A percentile compares a stretch with the other conserved stretches of the same genome.
Conservation (phyloP, 2,329 filamentous ascomycete species). For the Colletotrichum tamarilloi region DNA sequence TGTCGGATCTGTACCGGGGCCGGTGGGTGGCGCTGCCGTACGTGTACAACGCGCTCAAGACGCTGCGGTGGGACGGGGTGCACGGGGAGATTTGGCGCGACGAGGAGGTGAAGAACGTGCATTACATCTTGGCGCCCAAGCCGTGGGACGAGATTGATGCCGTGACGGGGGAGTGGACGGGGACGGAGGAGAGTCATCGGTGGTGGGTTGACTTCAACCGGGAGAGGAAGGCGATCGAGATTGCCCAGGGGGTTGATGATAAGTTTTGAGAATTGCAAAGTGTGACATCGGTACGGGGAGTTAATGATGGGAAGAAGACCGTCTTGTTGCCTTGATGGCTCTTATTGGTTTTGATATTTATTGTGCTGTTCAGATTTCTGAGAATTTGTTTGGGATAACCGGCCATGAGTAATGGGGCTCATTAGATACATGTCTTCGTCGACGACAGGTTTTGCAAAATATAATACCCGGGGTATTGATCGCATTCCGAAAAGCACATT, state of each 20-base stretch:
- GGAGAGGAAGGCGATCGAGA: constrained; percentile 56
- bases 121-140: constrained; percentile 71
- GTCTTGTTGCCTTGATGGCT: not conserved
- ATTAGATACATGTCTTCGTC: not conserved
- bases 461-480: not conserved
- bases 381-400: not conserved
- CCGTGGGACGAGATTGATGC: constrained; percentile 67
- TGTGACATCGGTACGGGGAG: no score
- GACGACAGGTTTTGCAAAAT: not conserved
- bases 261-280: constrained; percentile 39
- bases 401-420: not conserved
- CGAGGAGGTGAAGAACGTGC: constrained; percentile 68
- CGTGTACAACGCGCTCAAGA: constrained; percentile 73
- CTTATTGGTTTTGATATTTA: not conserved
- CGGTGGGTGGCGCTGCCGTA: constrained; percentile 70
- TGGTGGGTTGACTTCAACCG: constrained; percentile 67
- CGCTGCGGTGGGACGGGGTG: constrained; percentile 63
- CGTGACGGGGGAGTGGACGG: constrained; percentile 53
- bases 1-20: constrained; percentile 64
- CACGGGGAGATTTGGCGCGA: constrained; percentile 69
- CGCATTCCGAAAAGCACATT: not conserved
- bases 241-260: constrained; percentile 50
- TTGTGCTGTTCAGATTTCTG: not conserved
- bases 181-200: constrained; percentile 59
- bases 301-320: not conserved